phyloP scores from a whole-genome alignment of 352 stramenopile species.

The Pythium aquatile region DNA sequence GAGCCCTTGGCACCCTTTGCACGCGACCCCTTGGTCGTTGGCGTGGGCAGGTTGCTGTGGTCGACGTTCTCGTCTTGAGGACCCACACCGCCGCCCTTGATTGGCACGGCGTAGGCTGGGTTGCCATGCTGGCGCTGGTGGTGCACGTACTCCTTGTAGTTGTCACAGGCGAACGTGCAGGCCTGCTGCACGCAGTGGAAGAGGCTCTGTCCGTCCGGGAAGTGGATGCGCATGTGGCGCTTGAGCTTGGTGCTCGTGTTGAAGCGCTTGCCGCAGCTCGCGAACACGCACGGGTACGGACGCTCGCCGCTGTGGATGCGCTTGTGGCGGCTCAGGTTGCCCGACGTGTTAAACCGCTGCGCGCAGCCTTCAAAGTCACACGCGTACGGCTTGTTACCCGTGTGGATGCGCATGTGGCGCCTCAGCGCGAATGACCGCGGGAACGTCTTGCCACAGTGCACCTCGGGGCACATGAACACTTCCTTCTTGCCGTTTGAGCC shows the following conservation, averaged over 20 bases:
- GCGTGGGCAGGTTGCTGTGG: conserved; percentile 10
- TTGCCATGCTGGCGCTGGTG: conserved; percentile 41
- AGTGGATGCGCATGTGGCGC: conserved; percentile 87
- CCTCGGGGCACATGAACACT: conserved; percentile 70
- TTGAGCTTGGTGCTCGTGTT: conserved; percentile 90
- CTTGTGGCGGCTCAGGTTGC: conserved; percentile 86
- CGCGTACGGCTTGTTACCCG: conserved; percentile 76
- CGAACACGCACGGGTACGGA: conserved; percentile 77
- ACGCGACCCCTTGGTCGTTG: not conserved
- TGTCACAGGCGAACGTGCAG: conserved; percentile 69
- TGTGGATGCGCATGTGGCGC: conserved; percentile 84
- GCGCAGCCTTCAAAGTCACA: conserved; percentile 75
- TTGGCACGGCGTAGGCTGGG: conserved; percentile 7
- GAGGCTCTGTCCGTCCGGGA: conserved; percentile 69
- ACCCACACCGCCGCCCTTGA: conserved; percentile 4
- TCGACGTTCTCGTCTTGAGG: conserved; percentile 18
- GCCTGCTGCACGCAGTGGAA: conserved; percentile 64
- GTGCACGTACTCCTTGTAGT: conserved; percentile 82
- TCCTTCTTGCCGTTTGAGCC: conserved; percentile 32
- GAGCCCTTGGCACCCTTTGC: conserved; percentile 7
- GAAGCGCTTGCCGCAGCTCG: conserved; percentile 80
- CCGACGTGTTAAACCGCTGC: conserved; percentile 86
- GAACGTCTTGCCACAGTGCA: conserved; percentile 84
- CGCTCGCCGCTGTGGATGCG: conserved; percentile 84
- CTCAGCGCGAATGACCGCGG: conserved; percentile 80